Evolutionary conservation across 2,329 filamentous ascomycete species (phyloP).

Genomic region (Hypoxylon sp.): DNA sequence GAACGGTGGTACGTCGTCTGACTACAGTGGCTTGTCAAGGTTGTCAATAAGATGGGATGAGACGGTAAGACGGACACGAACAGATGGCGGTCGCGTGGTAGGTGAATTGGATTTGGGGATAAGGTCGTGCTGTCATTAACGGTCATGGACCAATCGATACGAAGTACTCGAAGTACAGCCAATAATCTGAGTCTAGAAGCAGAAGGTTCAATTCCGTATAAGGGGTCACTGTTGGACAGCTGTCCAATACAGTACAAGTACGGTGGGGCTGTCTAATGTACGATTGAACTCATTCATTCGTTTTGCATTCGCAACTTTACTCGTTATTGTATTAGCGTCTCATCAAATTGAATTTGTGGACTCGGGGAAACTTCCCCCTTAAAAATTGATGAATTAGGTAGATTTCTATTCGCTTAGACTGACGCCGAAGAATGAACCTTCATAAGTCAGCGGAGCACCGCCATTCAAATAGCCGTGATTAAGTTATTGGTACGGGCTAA

Average conservation of each 20-base stretch:
- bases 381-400: conserved; percentile 25
- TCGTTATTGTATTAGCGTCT: conserved; percentile 40
- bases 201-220: conserved; percentile 37
- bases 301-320: conserved; percentile 16
- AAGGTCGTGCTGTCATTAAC: conserved; percentile 45
- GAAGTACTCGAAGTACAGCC: conserved; percentile 11
- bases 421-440: conserved; percentile 1
- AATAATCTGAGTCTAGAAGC: conserved; percentile 28
- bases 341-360: conserved; percentile 33
- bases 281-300: conserved; percentile 15
- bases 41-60: conserved; percentile 22
- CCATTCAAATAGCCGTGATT: background rate
- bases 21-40: conserved; percentile 11
- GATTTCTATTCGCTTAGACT: conserved; percentile 26
- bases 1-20: conserved; percentile 22
- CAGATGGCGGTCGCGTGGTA: conserved; percentile 17
- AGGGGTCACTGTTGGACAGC: conserved; percentile 32
- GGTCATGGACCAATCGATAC: conserved; percentile 36
- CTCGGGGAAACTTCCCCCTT: conserved; percentile 13
- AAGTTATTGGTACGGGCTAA: conserved; percentile 4
- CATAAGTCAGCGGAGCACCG: conserved; percentile 12
- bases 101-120: conserved; percentile 35
- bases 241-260: conserved; percentile 35
- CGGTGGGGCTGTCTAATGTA: conserved; percentile 14
- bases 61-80: conserved; percentile 9